These are phyloP conservation scores for Fusarium nurragi DNA, from an alignment of 2,329 filamentous ascomycete species.

Conservation along the genomic window DNA sequence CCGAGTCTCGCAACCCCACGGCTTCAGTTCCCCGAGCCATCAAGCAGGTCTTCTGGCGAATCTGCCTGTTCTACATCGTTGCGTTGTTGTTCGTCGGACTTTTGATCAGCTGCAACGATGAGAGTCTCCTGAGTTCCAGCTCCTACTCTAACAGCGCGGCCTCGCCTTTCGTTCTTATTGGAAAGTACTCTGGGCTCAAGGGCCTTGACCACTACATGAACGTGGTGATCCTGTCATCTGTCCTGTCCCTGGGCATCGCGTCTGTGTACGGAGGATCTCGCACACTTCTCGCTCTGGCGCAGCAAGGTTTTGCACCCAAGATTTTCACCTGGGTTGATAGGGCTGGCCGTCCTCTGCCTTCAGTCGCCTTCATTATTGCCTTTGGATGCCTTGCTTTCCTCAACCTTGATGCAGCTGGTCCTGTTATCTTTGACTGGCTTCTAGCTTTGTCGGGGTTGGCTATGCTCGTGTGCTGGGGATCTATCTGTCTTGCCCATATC, in stretches of 20 bases:
- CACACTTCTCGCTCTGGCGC: conserved; percentile 63
- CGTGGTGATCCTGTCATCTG: conserved; percentile 62
- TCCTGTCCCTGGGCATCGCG: conserved; percentile 64
- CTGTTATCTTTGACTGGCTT: conserved; percentile 70
- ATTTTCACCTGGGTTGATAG: conserved; percentile 64
- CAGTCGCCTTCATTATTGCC: conserved; percentile 56
- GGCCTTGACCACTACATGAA: conserved; percentile 65
- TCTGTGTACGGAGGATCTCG: conserved; percentile 65
- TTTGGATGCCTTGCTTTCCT: conserved; percentile 61
- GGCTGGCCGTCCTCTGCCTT: conserved; percentile 60
- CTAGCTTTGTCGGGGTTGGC: conserved; percentile 70
- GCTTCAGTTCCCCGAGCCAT: conserved; percentile 81
- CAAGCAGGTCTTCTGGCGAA: conserved; percentile 73
- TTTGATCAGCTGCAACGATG: conserved; percentile 55
- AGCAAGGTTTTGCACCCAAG: conserved; percentile 64
- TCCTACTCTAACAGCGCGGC: conserved; percentile 33
- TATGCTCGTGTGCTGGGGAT: conserved; percentile 72
- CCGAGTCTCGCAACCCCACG: conserved; percentile 72
- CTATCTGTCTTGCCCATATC: conserved; percentile 69
- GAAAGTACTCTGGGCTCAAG: conserved; percentile 58
- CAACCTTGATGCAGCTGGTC: conserved; percentile 56
- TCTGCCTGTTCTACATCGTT: conserved; percentile 60
- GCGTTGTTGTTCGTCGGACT: conserved; percentile 60
- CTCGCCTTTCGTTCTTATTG: conserved; percentile 63
- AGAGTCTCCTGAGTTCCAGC: conserved; percentile 51